A percentile compares a stretch with the other conserved stretches of the same genome.
Evolutionary conservation across 805 yeast genomes (phyloP).

Genomic region (Schizosaccharomyces osmophilus): DNA sequence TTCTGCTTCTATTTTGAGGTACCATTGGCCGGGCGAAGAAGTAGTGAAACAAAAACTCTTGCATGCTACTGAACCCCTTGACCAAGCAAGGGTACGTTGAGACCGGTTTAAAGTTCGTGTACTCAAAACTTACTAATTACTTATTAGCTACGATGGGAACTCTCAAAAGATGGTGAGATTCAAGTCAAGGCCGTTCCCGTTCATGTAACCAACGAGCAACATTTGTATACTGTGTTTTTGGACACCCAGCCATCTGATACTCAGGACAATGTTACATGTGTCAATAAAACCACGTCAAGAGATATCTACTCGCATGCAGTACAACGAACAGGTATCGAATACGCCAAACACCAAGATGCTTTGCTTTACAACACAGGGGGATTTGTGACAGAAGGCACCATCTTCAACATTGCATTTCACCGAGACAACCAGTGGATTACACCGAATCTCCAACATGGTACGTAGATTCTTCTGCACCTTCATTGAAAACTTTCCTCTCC

Average conservation of each 20-base stretch:
- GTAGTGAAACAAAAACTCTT: not conserved
- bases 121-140: not conserved
- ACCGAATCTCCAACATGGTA: conserved; percentile 49
- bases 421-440: conserved; percentile 44
- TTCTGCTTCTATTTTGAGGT: not conserved
- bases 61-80: not conserved
- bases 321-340: not conserved
- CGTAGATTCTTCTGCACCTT: conserved; percentile 13
- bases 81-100: not conserved
- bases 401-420: conserved; percentile 51
- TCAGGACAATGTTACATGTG: not conserved
- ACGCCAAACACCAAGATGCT: conserved; percentile 27
- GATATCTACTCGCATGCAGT: not conserved
- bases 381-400: conserved; percentile 56
- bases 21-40: not conserved
- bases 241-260: not conserved
- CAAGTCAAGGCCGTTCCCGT: not conserved
- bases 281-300: not conserved
- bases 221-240: not conserved
- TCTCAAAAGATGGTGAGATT: not conserved
- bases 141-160: not conserved
- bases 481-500: not conserved
- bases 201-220: not conserved
- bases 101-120: not conserved
- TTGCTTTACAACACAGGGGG: conserved; percentile 36